Base-by-base conservation (phyloP, 2,329 filamentous ascomycete species). In the Fusarium hostae region DNA sequence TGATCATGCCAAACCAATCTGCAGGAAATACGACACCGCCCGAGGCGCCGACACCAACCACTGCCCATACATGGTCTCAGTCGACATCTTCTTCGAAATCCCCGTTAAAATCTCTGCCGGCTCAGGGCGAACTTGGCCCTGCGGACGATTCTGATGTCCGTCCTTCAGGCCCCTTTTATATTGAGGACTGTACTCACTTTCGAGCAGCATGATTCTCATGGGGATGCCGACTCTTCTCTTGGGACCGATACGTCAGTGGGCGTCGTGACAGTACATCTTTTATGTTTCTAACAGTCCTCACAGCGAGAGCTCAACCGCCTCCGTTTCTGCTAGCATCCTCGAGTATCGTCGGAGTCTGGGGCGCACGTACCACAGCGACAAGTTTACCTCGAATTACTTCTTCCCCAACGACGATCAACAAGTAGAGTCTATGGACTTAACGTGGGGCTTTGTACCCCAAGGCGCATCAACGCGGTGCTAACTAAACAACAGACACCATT, bases 231-330 rank as follows among this genome's bases (percentile, higher is more conserved):
- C 20, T 62, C 51, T 12, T 62, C 52, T 12, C 43, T 58, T 0
- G 52, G 41, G 9, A 39, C 8, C 2, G 59, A 61, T 32, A 13
- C 26, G 59, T 61, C 0, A 45, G 41, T 57, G 9, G 2, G 2
- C 1, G 0, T 1, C 1, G 2, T 12, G 0, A 44, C 1, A 59
- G 5, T 9, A 0, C 0, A n/a, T 2, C n/a, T 16, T 0, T 1
- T 11, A 3, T 5, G 3, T 1, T 22, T 39, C 24, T 60, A 6
- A 60, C 16, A 18, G 1, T 2, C 7, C 16, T 34, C 10, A 2
- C 1, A 62, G 59, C 0, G 40, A 62, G 6, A 62, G 59, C 41
- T 62, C 52, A 11, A 59, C 41, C 6, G 59, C 59, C 13, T 62
- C 59, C 1, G 34, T 62, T 40, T 58, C 59, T 18, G 40, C 59